Conservation (phyloP, 2,329 filamentous ascomycete species). For the Xylaria sp. region DNA sequence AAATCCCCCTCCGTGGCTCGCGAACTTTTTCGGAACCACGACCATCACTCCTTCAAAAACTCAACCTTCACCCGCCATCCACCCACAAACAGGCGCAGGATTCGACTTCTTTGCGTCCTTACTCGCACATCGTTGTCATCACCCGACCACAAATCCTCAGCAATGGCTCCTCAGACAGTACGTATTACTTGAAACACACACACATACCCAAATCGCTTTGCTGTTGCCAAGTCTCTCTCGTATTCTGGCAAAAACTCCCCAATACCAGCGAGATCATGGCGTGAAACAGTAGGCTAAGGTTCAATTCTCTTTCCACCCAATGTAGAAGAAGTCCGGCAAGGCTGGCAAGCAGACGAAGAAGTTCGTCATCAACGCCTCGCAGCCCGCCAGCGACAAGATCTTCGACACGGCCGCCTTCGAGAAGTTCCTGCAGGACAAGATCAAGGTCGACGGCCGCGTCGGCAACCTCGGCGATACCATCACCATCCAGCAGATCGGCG, state of each 20-base stretch:
- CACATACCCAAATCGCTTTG: too few species aligned
- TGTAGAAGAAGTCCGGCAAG: slow-evolving; percentile 72
- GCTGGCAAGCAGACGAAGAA: slow-evolving; percentile 81
- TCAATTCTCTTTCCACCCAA: slow-evolving; percentile 55
- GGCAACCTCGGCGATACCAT: slow-evolving; percentile 97
- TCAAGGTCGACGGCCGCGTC: slow-evolving; percentile 99
- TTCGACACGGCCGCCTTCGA: slow-evolving; percentile 98
- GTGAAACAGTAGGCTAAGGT: slow-evolving; percentile 96
- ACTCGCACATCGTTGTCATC: slow-evolving; percentile 37
- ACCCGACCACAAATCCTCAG: slow-evolving; percentile 40
- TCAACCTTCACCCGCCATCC: too few species aligned
- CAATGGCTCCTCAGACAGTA: slow-evolving; percentile 91
- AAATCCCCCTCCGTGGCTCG: slow-evolving; percentile 29
- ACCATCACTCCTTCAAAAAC: slow-evolving; percentile 33
- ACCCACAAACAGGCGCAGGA: slow-evolving; percentile 46
- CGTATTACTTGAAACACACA: slow-evolving; percentile 71
- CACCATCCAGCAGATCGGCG: slow-evolving; percentile 86
- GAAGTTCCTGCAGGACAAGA: slow-evolving; percentile 99
- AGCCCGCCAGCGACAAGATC: slow-evolving; percentile 99
- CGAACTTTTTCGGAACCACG: slow-evolving; percentile 31
- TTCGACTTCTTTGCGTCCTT: slow-evolving; percentile 73
- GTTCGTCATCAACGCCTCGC: slow-evolving; percentile 99
- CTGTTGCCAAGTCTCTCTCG: slow-evolving; percentile 78
- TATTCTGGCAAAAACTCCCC: slow-evolving; percentile 38
- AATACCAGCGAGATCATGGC: slow-evolving; percentile 56